These are phyloP conservation scores for Novymonas esmeraldas DNA, from an alignment of 208 protist genomes.

Conservation along the genomic window DNA sequence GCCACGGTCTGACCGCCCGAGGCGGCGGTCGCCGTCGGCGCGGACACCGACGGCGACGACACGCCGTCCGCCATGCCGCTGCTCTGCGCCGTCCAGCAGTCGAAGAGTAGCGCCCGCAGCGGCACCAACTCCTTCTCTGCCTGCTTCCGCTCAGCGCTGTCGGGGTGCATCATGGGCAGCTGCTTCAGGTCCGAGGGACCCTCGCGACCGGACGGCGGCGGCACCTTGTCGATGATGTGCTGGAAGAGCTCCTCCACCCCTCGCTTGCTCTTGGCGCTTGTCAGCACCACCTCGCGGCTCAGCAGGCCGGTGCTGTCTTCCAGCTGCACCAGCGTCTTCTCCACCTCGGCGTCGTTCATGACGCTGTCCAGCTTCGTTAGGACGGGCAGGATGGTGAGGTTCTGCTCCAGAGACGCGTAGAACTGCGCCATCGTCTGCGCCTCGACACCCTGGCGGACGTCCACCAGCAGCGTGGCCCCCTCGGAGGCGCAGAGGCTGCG, in stretches of 20 bases:
- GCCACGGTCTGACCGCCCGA: constrained; percentile 24
- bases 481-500: constrained; percentile 94
- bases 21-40: background rate
- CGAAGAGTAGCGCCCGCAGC: constrained; percentile 95
- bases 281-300: constrained; percentile 83
- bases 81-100: constrained; percentile 94
- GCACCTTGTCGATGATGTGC: constrained; percentile 92
- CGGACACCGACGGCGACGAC: constrained; percentile 2
- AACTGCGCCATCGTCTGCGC: constrained; percentile 98
- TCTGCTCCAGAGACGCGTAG: constrained; percentile 91
- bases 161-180: constrained; percentile 66
- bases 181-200: constrained; percentile 84
- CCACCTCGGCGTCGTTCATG: constrained; percentile 69
- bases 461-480: constrained; percentile 92
- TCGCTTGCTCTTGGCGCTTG: constrained; percentile 92
- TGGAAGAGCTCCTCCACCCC: constrained; percentile 90
- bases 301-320: constrained; percentile 89
- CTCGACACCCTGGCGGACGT: constrained; percentile 93
- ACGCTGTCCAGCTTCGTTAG: constrained; percentile 92
- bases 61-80: constrained; percentile 75
- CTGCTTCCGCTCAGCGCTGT: constrained; percentile 48
- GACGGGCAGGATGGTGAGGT: constrained; percentile 86
- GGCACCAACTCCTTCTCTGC: constrained; percentile 70
- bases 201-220: constrained; percentile 57
- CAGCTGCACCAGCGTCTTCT: constrained; percentile 76